phyloP scores from a whole-genome alignment of 2,329 filamentous ascomycete species.

The Hypoxylon sp. region DNA sequence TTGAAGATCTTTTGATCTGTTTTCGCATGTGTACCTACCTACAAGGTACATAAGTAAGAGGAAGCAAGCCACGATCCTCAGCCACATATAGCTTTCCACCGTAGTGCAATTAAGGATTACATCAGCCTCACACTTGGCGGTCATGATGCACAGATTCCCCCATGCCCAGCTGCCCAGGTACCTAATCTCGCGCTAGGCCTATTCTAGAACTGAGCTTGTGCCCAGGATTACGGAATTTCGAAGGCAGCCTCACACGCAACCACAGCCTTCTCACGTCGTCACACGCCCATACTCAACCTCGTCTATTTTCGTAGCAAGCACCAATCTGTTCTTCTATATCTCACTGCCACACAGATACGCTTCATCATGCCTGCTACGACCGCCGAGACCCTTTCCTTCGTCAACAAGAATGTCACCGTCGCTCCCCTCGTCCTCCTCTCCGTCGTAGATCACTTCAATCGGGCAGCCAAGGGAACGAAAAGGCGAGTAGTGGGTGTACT shows the following conservation, averaged over 20 bases:
- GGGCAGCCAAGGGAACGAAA: constrained; percentile 86
- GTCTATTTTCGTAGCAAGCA: constrained; percentile 28
- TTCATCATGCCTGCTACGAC: constrained; percentile 89
- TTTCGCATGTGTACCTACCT: neutral
- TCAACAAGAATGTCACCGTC: constrained; percentile 94
- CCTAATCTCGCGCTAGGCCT: constrained; percentile 38
- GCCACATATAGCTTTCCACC: constrained; percentile 20
- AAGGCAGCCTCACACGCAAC: constrained; percentile 49
- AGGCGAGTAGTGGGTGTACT: constrained; percentile 94
- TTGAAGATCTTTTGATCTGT: neutral
- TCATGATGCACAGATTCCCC: constrained; percentile 12
- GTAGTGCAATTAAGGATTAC: constrained; percentile 27
- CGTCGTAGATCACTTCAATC: constrained; percentile 97
- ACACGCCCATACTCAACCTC: constrained; percentile 25
- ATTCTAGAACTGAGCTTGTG: constrained; percentile 45
- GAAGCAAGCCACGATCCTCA: constrained; percentile 13
- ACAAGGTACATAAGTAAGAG: neutral
- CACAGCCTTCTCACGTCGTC: constrained; percentile 42
- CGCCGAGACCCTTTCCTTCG: constrained; percentile 94
- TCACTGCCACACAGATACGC: constrained; percentile 3
- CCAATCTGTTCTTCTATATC: constrained; percentile 14
- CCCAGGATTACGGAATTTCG: constrained; percentile 36
- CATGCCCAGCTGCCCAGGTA: neutral
- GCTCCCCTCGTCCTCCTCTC: constrained; percentile 97
- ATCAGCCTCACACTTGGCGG: constrained; percentile 21